Percentiles rank a stretch among this genome's conserved stretches.
These are phyloP conservation scores for Calonectria pauciramosa DNA, from an alignment of 2,329 filamentous ascomycete species.

Conservation along the genomic window DNA sequence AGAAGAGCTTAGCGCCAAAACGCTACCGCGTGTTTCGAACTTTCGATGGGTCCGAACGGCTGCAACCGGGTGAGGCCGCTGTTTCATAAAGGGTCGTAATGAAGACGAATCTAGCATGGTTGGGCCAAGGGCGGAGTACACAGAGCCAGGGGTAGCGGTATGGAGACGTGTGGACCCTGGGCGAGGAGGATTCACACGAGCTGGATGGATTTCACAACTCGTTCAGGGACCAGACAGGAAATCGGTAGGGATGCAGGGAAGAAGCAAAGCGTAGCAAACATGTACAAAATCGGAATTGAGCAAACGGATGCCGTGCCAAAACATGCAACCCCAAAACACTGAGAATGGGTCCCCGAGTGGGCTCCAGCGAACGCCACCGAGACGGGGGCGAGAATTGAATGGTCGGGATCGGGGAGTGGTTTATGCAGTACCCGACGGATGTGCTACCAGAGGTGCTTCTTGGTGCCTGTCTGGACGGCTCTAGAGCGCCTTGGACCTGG, in stretches of 20 bases:
- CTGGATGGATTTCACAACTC: slow-evolving; percentile 6
- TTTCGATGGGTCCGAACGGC: slow-evolving; percentile 34
- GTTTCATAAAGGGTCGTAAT: slow-evolving; percentile 41
- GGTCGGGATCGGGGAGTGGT: slow-evolving; percentile 14
- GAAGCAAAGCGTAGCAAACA: slow-evolving; percentile 11
- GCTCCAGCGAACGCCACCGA: slow-evolving; percentile 33
- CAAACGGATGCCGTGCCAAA: slow-evolving; percentile 31
- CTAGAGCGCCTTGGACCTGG: not conserved
- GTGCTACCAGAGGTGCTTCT: not conserved
- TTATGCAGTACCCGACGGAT: not conserved
- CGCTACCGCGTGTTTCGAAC: slow-evolving; percentile 43
- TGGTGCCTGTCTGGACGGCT: not conserved
- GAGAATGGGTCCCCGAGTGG: slow-evolving; percentile 28
- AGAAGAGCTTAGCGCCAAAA: slow-evolving; percentile 33
- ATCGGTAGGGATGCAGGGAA: slow-evolving; percentile 15
- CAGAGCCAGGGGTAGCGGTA: slow-evolving; percentile 19
- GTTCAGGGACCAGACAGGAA: slow-evolving; percentile 5
- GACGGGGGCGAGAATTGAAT: slow-evolving; percentile 18
- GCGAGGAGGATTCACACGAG: slow-evolving; percentile 6
- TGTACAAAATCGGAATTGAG: slow-evolving; percentile 31
- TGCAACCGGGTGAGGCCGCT: slow-evolving; percentile 37
- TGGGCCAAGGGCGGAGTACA: slow-evolving; percentile 21
- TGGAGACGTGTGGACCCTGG: slow-evolving; percentile 21
- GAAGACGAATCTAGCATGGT: slow-evolving; percentile 34
- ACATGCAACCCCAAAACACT: slow-evolving; percentile 39